Conservation (phyloP, 2,329 filamentous ascomycete species). For the Thelonectria blattea region DNA sequence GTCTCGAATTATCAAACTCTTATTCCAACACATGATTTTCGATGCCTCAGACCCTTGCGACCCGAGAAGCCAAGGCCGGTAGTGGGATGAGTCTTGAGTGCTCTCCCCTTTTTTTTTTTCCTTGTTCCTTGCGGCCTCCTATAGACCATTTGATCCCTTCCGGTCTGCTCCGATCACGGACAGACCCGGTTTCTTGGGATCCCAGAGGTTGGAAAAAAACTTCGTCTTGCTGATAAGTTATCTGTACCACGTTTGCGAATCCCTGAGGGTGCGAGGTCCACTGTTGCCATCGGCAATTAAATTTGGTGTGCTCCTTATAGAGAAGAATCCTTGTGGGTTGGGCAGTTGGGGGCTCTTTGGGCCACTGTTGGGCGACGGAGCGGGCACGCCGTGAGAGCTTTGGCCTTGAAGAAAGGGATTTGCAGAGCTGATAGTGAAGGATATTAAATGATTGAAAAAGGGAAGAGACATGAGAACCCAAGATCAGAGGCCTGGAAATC, state of each 20-base stretch:
- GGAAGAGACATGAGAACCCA: too few relatives aligned
- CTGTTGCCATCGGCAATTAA: not conserved
- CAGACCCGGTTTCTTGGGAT: not conserved
- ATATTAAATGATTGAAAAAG: not conserved
- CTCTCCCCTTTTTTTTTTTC: too few relatives aligned
- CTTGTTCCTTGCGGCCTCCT: not conserved
- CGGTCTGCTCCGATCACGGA: not conserved
- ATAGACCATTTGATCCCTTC: not conserved
- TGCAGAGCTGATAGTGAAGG: not conserved
- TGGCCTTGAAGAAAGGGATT: not conserved
- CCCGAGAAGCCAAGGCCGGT: not conserved
- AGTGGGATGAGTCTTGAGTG: not conserved
- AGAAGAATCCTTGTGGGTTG: not conserved
- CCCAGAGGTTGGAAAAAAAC: not conserved
- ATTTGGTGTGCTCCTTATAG: not conserved
- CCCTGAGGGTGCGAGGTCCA: not conserved
- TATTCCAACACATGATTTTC: not conserved
- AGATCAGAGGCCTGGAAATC: not conserved
- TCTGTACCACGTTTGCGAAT: not conserved
- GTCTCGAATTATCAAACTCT: not conserved
- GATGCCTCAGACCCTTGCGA: not conserved
- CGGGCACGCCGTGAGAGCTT: not conserved
- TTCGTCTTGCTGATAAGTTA: not conserved
- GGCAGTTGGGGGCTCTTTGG: not conserved
- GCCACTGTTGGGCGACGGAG: not conserved